These are phyloP conservation scores for Cladosporium velox DNA, from an alignment of 2,329 filamentous ascomycete species.

Conservation along the genomic window DNA sequence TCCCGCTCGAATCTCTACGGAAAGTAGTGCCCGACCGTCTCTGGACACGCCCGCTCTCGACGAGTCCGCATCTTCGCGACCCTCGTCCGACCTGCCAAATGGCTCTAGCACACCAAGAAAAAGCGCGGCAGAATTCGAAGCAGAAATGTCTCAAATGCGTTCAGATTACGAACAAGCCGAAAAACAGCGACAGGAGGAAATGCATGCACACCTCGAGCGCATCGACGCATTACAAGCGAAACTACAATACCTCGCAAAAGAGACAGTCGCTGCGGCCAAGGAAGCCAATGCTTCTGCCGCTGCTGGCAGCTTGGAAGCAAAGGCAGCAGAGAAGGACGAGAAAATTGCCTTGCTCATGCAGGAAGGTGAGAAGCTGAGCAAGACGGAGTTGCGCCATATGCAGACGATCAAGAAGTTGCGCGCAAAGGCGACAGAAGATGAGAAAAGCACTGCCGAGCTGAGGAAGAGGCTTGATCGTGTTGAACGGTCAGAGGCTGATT, in stretches of 20 bases:
- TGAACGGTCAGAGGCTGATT: slow-evolving; percentile 64
- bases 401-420: slow-evolving; percentile 79
- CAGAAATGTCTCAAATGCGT: slow-evolving; percentile 51
- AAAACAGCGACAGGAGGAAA: slow-evolving; percentile 73
- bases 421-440: slow-evolving; percentile 53
- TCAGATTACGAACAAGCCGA: slow-evolving; percentile 54
- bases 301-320: slow-evolving; percentile 70
- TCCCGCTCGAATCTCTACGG: slow-evolving; percentile 36
- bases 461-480: slow-evolving; percentile 65
- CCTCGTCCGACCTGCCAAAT: slow-evolving; percentile 34
- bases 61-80: slow-evolving; percentile 24
- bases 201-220: slow-evolving; percentile 79
- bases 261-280: slow-evolving; percentile 74
- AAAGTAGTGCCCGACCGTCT: slow-evolving; percentile 31
- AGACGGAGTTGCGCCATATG: slow-evolving; percentile 81
- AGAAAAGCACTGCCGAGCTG: slow-evolving; percentile 52
- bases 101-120: slow-evolving; percentile 16
- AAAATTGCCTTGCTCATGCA: slow-evolving; percentile 87
- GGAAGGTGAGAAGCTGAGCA: slow-evolving; percentile 86
- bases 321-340: slow-evolving; percentile 84
- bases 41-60: slow-evolving; percentile 29
- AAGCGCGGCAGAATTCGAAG: slow-evolving; percentile 42
- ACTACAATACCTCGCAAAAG: slow-evolving; percentile 80
- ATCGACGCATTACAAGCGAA: slow-evolving; percentile 93
- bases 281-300: slow-evolving; percentile 64